A percentile compares a stretch with the other conserved stretches of the same genome.
Conservation (phyloP, 805 yeast genomes). For the Starmerella ratchasimensis region DNA sequence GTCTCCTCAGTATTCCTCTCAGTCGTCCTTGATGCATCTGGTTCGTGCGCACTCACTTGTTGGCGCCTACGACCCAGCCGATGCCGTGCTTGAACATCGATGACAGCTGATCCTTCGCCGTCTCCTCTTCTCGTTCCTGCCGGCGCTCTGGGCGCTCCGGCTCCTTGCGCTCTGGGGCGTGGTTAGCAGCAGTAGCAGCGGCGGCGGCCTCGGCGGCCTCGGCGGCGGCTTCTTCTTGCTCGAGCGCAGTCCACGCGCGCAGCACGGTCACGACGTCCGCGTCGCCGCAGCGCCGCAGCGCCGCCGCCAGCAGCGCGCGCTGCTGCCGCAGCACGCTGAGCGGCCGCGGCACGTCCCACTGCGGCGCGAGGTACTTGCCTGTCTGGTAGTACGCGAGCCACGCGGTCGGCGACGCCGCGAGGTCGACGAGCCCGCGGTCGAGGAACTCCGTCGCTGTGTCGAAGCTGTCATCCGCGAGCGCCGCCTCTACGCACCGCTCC, state of each 20-base stretch:
- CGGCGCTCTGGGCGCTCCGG: not conserved
- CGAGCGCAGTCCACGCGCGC: conserved; percentile 40
- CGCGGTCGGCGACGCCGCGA: conserved; percentile 18
- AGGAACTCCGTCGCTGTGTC: conserved; percentile 36
- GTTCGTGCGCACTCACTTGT: too few relatives aligned
- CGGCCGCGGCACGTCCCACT: conserved; percentile 34
- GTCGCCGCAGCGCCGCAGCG: conserved; percentile 39
- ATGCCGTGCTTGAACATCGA: conserved; percentile 40
- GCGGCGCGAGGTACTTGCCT: conserved; percentile 42
- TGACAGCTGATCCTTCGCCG: conserved; percentile 33
- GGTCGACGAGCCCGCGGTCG: conserved; percentile 17
- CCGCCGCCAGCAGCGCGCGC: conserved; percentile 38
- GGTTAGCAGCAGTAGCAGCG: not conserved
- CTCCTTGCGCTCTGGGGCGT: not conserved
- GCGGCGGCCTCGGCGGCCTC: not conserved
- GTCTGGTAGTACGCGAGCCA: conserved; percentile 72
- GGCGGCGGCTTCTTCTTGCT: conserved; percentile 7
- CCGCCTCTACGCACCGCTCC: conserved; percentile 44
- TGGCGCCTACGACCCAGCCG: conserved; percentile 54
- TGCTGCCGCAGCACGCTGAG: conserved; percentile 37
- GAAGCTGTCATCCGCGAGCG: conserved; percentile 51
- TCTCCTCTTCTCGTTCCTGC: not conserved
- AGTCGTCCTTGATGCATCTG: too few relatives aligned
- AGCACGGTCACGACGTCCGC: conserved; percentile 44
- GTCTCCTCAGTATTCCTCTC: too few relatives aligned